A percentile compares a stretch with the other conserved stretches of the same genome.
Evolutionary conservation across 2,329 filamentous ascomycete genomes (phyloP).

Genomic region (Parafenestella ontariensis): DNA sequence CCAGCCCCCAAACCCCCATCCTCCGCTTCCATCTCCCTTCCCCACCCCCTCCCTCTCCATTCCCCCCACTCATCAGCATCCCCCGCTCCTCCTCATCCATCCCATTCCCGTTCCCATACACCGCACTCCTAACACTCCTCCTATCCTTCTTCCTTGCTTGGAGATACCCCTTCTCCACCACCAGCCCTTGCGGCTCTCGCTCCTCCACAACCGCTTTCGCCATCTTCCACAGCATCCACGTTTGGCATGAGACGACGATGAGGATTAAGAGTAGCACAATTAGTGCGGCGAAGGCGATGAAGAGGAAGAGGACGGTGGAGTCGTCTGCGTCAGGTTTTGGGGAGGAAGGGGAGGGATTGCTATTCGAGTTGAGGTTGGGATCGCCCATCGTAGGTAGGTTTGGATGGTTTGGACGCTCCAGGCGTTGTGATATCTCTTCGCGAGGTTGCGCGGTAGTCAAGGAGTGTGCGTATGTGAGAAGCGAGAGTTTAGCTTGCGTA

Average conservation of each 20-base stretch:
- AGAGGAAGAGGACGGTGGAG: conserved; percentile 30
- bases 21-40: conserved; percentile 3
- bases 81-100: background rate
- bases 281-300: conserved; percentile 35
- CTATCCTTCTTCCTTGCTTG: conserved; percentile 10
- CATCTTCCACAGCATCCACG: conserved; percentile 35
- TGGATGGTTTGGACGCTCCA: too few species aligned
- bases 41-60: background rate
- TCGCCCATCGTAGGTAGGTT: too few species aligned
- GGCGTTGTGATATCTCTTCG: too few species aligned
- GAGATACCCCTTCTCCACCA: background rate
- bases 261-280: conserved; percentile 32
- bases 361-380: too few species aligned
- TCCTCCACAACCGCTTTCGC: conserved; percentile 26
- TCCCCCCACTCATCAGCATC: conserved; percentile 8
- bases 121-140: conserved; percentile 3
- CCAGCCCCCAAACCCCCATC: conserved; percentile 6
- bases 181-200: too few species aligned
- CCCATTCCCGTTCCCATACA: background rate
- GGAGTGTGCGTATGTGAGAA: too few species aligned
- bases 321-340: conserved; percentile 8
- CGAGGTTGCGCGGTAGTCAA: too few species aligned
- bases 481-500: too few species aligned
- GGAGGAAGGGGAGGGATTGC: too few species aligned
- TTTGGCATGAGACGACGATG: conserved; percentile 24